A percentile compares a stretch with the other conserved stretches of the same genome.
Conservation (phyloP, 805 yeast species). For the Kazachstania martiniae region DNA sequence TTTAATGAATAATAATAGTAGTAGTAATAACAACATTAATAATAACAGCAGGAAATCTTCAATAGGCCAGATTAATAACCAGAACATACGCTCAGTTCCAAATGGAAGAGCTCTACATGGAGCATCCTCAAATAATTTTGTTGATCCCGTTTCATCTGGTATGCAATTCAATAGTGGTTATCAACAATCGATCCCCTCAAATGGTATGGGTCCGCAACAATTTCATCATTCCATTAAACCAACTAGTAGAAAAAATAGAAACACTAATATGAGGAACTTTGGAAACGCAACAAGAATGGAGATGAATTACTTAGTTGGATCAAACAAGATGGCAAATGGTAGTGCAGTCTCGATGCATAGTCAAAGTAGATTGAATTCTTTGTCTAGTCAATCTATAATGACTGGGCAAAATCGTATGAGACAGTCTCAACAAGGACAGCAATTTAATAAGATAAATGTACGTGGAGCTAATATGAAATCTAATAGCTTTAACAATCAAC, state of each 20-base stretch:
- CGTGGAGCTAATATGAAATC: neutral
- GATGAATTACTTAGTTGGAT: too few relatives aligned
- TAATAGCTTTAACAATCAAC: slow-evolving; percentile 1
- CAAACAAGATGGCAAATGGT: too few relatives aligned
- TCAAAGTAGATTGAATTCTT: slow-evolving; percentile 20
- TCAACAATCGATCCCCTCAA: slow-evolving; percentile 1
- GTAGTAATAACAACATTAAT: slow-evolving; percentile 6
- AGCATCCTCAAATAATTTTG: slow-evolving; percentile 12
- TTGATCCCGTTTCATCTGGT: slow-evolving; percentile 11
- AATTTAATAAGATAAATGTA: neutral
- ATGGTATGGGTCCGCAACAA: slow-evolving; percentile 2
- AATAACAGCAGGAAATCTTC: neutral
- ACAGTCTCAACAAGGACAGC: slow-evolving; percentile 4
- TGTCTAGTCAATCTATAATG: slow-evolving; percentile 15
- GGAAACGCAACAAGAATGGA: slow-evolving; percentile 23
- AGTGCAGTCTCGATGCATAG: slow-evolving; percentile 4
- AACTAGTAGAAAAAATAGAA: slow-evolving; percentile 29
- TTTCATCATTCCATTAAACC: slow-evolving; percentile 21
- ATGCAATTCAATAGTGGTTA: slow-evolving; percentile 2
- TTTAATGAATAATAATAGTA: slow-evolving; percentile 1
- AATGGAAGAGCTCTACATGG: slow-evolving; percentile 11
- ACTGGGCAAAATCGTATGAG: slow-evolving; percentile 10
- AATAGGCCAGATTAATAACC: neutral
- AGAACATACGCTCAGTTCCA: too few relatives aligned
- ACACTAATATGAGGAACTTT: slow-evolving; percentile 24